These are phyloP conservation scores for Vigna radiata DNA, from an alignment of 306 rosid genomes.

Conservation along the genomic window DNA sequence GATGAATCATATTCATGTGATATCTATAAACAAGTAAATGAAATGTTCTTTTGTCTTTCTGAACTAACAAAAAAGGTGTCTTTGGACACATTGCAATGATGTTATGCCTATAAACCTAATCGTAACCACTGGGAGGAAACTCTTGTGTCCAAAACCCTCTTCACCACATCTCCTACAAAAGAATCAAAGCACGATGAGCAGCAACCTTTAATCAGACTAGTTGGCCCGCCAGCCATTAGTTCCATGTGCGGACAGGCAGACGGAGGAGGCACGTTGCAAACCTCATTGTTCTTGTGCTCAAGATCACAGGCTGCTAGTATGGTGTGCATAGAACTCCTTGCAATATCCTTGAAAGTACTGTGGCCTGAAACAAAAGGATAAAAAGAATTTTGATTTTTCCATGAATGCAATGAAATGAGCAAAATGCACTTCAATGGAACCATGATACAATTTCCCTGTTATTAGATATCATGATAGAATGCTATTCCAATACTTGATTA, in stretches of 20 bases:
- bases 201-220: slow-evolving; percentile 71
- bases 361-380: slow-evolving; percentile 59
- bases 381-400: slow-evolving; percentile 30
- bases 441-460: slow-evolving; percentile 34
- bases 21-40: slow-evolving; percentile 62
- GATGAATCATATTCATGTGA: slow-evolving; percentile 57
- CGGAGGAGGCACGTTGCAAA: slow-evolving; percentile 61
- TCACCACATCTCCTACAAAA: slow-evolving; percentile 71
- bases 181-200: slow-evolving; percentile 88
- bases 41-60: slow-evolving; percentile 49
- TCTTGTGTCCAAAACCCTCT: slow-evolving; percentile 65
- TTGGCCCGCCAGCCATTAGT: slow-evolving; percentile 56
- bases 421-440: slow-evolving; percentile 18
- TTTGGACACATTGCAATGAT: slow-evolving; percentile 40
- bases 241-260: slow-evolving; percentile 75
- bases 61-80: slow-evolving; percentile 52
- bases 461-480: slow-evolving; percentile 35
- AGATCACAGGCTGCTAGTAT: slow-evolving; percentile 79
- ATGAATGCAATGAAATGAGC: slow-evolving; percentile 28
- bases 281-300: slow-evolving; percentile 67
- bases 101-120: slow-evolving; percentile 62
- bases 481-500: slow-evolving; percentile 31
- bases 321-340: slow-evolving; percentile 65
- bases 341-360: slow-evolving; percentile 58
- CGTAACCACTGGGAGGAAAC: slow-evolving; percentile 64